Conservation (phyloP, 176 grass and related monocot species). For the Miscanthus lutarioriparius region DNA sequence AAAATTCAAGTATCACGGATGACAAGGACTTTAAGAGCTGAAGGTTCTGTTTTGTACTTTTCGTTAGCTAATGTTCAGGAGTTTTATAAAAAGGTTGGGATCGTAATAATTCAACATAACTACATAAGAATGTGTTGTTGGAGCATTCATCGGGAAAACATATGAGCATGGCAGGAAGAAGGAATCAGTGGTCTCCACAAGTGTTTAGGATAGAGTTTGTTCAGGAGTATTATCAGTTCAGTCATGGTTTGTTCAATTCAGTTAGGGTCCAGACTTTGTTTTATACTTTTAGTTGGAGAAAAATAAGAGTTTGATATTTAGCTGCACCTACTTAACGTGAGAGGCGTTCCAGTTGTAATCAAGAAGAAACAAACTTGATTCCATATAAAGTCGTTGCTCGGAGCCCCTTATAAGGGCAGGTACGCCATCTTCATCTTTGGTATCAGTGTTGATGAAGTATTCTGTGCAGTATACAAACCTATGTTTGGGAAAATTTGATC, state of each 20-base stretch:
- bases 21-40: not conserved
- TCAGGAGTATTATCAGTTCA: not conserved
- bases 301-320: not conserved
- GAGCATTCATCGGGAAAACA: not conserved
- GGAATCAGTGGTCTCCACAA: not conserved
- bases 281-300: not conserved
- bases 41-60: slow-evolving; percentile 8
- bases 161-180: not conserved
- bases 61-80: not conserved
- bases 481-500: slow-evolving; percentile 3
- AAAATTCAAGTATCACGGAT: not conserved
- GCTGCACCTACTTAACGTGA: not conserved
- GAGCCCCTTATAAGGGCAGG: not conserved
- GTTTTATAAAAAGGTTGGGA: not conserved
- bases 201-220: not conserved
- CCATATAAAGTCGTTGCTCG: not conserved
- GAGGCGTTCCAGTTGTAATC: not conserved
- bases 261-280: not conserved
- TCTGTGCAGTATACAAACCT: not conserved
- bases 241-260: not conserved
- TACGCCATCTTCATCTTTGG: no score
- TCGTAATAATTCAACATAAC: not conserved
- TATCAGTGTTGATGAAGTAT: not conserved
- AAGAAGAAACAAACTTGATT: not conserved
- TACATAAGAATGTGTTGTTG: not conserved